Evolutionary conservation across 108 stramenopile genomes (phyloP).

Genomic region (Nitzschia sp.): DNA sequence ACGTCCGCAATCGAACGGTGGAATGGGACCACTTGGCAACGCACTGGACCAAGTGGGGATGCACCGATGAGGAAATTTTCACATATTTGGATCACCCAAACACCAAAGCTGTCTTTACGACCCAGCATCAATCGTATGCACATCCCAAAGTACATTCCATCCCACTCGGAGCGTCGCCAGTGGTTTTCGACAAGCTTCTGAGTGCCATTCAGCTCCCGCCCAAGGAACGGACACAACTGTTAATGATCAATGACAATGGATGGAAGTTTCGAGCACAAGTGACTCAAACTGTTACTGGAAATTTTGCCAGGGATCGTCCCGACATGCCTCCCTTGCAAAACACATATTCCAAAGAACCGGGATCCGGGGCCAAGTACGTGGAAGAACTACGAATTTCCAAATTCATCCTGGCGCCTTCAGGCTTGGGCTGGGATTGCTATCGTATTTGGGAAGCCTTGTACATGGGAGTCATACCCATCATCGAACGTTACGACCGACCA

Average conservation of each 20-base stretch:
- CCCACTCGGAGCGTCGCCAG: conserved; percentile 39
- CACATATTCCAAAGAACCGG: conserved; percentile 25
- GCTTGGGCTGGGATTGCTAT: conserved; percentile 60
- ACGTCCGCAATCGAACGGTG: conserved; percentile 36
- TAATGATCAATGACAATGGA: conserved; percentile 42
- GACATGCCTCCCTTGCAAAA: conserved; percentile 19
- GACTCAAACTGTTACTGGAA: conserved; percentile 31
- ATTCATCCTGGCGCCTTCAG: conserved; percentile 55
- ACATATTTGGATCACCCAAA: conserved; percentile 48
- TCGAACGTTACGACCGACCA: conserved; percentile 38
- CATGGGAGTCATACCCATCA: conserved; percentile 47
- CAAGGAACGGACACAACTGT: conserved; percentile 25
- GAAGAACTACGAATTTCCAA: conserved; percentile 35
- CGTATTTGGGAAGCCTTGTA: conserved; percentile 49
- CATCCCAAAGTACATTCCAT: conserved; percentile 58
- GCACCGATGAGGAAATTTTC: conserved; percentile 9
- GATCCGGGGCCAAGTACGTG: conserved; percentile 16
- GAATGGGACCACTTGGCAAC: conserved; percentile 34
- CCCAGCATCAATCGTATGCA: conserved; percentile 41
- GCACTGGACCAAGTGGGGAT: conserved; percentile 30
- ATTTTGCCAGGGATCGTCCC: conserved; percentile 26
- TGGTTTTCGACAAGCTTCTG: neutral
- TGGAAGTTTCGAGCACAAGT: conserved; percentile 19
- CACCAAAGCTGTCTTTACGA: conserved; percentile 45
- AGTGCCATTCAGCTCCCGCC: neutral